Base-by-base conservation (phyloP, 139 green algal genomes). In the Eudorina sp. region DNA sequence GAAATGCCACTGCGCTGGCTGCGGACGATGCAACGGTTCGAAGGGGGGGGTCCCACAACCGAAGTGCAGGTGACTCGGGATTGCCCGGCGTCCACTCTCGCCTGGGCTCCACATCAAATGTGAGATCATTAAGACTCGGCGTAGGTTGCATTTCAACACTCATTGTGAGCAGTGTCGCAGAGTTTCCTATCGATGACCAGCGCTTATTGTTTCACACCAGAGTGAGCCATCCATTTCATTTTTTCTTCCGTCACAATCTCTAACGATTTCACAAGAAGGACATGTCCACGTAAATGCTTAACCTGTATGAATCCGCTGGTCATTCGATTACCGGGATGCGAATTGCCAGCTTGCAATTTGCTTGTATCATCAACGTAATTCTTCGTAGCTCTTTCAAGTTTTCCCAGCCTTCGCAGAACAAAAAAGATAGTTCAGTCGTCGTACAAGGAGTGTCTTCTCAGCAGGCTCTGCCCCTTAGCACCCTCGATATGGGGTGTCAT, bases 51-150 rank as follows among this genome's bases (percentile, higher is more conserved):
- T 79, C 70, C 70, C 70, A 79, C 19, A 79, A 40, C 66, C 64
- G 13, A 48, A 19, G 8, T 40, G 55, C 70, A 13, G 70, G 40
- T 14, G 70, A 58, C 7, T 79, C 41, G 21, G 34, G 5, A 18
- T 62, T 29, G 1, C 45, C 45, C 62, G 73, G 73, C 11, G 73
- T 81, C 73, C 73, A 81, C 43, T 81, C 73, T 0, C 73, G 43
- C 13, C 41, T 29, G 11, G 73, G 73, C 11, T 81, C 73, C 13
- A 53, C 70, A 5, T 79, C 70, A 34, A 79, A 79, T 34, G 70
- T 53, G 16, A 79, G 41, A 34, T 79, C 70, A 79, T 8, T 34
- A 19, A 79, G 40, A 40, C 70, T 79, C 36, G 70, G 70, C 34
- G 70, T 53, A 27, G 43, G 5, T 25, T 36, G 7, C 70, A 53